phyloP scores from a whole-genome alignment of 108 stramenopile species.

The Skeletonema grethae region DNA sequence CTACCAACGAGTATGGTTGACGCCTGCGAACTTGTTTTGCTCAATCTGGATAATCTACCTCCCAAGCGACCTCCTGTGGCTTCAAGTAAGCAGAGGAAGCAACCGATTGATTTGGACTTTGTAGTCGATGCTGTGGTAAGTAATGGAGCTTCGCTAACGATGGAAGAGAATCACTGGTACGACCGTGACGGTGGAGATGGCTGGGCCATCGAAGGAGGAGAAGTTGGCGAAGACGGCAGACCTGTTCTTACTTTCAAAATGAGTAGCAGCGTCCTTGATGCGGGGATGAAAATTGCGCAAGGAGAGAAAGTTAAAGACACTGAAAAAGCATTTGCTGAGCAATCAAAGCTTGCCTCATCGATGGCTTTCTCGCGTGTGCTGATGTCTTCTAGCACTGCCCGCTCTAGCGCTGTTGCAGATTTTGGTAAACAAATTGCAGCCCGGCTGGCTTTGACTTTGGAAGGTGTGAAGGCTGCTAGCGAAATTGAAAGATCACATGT shows the following conservation, averaged over 20 bases:
- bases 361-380: conserved; percentile 79
- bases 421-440: conserved; percentile 71
- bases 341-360: conserved; percentile 72
- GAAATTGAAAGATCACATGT: conserved; percentile 49
- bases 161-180: conserved; percentile 87
- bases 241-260: conserved; percentile 24
- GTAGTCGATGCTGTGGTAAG: conserved; percentile 85
- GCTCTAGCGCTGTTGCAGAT: conserved; percentile 52
- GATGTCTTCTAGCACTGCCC: conserved; percentile 41
- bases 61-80: conserved; percentile 55
- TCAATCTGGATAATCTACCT: conserved; percentile 74
- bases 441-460: conserved; percentile 75
- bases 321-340: conserved; percentile 56
- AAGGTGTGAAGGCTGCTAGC: conserved; percentile 44
- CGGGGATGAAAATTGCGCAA: conserved; percentile 22
- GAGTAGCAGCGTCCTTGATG: conserved; percentile 40
- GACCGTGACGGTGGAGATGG: conserved; percentile 81
- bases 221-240: conserved; percentile 21
- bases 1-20: conserved; percentile 81
- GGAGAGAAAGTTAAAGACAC: conserved; percentile 32
- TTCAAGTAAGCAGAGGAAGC: conserved; percentile 49
- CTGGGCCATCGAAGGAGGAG: conserved; percentile 66
- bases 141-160: conserved; percentile 79
- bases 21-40: conserved; percentile 78
- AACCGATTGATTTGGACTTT: conserved; percentile 63